Percentiles rank a stretch among this genome's conserved stretches.
phyloP scores from a whole-genome alignment of 2,329 filamentous ascomycete species.

The Pyricularia sp. region DNA sequence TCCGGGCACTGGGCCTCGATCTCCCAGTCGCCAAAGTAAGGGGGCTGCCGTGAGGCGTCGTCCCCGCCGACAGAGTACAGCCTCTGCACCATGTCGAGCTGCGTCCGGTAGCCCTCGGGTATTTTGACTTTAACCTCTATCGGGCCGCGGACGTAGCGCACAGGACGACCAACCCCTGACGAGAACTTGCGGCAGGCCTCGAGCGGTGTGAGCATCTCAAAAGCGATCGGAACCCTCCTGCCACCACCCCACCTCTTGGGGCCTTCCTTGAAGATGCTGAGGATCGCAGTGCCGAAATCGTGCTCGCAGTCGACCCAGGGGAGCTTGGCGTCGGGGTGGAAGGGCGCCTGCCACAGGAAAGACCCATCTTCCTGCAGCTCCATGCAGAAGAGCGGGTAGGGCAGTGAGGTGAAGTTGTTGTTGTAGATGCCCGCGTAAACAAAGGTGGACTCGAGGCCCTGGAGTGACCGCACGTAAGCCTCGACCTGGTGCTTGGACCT shows the following conservation, averaged over 20 bases:
- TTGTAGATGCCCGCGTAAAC: slow-evolving; percentile 97
- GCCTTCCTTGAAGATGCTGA: slow-evolving; percentile 94
- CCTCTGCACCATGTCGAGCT: slow-evolving; percentile 62
- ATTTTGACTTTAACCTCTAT: slow-evolving; percentile 83
- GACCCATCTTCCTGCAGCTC: slow-evolving; percentile 75
- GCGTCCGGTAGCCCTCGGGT: slow-evolving; percentile 78
- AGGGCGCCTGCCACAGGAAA: slow-evolving; percentile 89
- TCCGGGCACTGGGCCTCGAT: slow-evolving; percentile 58
- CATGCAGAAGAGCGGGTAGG: slow-evolving; percentile 93
- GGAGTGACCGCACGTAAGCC: slow-evolving; percentile 73
- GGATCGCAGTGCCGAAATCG: slow-evolving; percentile 82
- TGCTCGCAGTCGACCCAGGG: slow-evolving; percentile 97
- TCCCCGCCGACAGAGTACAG: slow-evolving; percentile 43
- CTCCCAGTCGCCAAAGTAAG: slow-evolving; percentile 50
- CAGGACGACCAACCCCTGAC: slow-evolving; percentile 66
- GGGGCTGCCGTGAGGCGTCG: slow-evolving; percentile 47
- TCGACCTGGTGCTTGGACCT: slow-evolving; percentile 87
- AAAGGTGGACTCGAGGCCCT: slow-evolving; percentile 74
- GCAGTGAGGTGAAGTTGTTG: slow-evolving; percentile 94
- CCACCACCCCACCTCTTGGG: slow-evolving; percentile 69
- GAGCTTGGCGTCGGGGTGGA: slow-evolving; percentile 78
- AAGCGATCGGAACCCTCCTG: slow-evolving; percentile 74
- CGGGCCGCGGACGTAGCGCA: slow-evolving; percentile 66
- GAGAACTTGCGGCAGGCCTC: slow-evolving; percentile 78
- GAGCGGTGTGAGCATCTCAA: slow-evolving; percentile 74